A percentile compares a stretch with the other conserved stretches of the same genome.
Conservation (phyloP, 768 basidiomycete genomes). For the Zangia roseola region DNA sequence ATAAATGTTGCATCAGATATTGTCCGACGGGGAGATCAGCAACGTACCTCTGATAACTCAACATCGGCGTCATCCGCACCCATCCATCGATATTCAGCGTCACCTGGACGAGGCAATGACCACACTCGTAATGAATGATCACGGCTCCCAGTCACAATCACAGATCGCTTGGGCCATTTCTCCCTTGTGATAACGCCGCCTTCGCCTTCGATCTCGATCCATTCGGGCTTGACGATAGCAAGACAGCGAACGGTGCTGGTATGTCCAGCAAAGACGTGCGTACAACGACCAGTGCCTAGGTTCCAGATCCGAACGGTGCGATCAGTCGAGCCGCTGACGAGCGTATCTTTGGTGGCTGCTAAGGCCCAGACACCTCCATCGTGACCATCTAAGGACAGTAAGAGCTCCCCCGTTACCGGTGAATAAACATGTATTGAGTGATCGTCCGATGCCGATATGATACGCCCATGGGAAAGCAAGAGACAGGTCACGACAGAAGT, state of each 20-base stretch:
- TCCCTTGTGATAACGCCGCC: slow-evolving; percentile 61
- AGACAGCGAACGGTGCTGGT: slow-evolving; percentile 95
- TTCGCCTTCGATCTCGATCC: slow-evolving; percentile 71
- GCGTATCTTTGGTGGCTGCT: slow-evolving; percentile 81
- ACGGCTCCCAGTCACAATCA: slow-evolving; percentile 72
- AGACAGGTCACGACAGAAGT: slow-evolving; percentile 93
- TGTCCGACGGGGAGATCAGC: background rate
- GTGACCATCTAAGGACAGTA: slow-evolving; percentile 80
- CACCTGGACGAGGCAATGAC: slow-evolving; percentile 65
- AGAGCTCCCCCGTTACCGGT: slow-evolving; percentile 74
- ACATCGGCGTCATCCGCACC: slow-evolving; percentile 59
- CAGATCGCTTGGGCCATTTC: slow-evolving; percentile 68
- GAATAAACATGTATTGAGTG: slow-evolving; percentile 95
- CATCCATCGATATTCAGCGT: slow-evolving; percentile 71
- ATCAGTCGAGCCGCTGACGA: slow-evolving; percentile 92
- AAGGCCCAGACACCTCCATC: slow-evolving; percentile 97
- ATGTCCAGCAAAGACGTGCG: slow-evolving; percentile 94
- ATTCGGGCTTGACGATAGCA: slow-evolving; percentile 92
- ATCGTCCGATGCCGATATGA: slow-evolving; percentile 97
- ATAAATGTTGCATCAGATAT: slow-evolving; percentile 11
- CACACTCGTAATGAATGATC: slow-evolving; percentile 68
- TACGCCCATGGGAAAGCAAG: slow-evolving; percentile 89
- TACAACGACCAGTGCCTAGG: slow-evolving; percentile 72
- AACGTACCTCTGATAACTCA: slow-evolving; percentile 51
- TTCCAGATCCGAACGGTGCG: slow-evolving; percentile 94